Conservation (phyloP, 495 filamentous ascomycete species). For the Tuber borchii region DNA sequence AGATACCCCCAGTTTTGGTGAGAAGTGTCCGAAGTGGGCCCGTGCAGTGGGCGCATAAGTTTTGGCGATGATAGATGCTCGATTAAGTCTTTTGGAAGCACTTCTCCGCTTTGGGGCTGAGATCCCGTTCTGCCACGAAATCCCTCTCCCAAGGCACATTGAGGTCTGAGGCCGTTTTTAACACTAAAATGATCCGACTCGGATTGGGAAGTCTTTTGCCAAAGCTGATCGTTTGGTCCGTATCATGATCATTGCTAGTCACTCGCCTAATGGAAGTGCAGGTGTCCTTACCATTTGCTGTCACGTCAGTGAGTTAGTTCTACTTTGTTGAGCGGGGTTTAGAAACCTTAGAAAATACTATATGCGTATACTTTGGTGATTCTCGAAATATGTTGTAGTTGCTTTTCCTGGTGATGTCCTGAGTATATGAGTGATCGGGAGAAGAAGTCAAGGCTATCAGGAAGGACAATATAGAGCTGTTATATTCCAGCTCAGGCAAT, state of each 20-base stretch:
- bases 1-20: not conserved
- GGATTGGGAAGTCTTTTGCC: not conserved
- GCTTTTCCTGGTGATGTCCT: not conserved
- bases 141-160: not conserved
- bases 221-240: not conserved
- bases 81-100: not conserved
- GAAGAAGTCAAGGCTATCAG: not conserved
- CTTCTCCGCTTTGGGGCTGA: not conserved
- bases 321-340: not conserved
- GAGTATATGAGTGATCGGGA: constrained; percentile 5
- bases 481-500: not conserved
- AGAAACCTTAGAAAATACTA: not conserved
- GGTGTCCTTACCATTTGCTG: not conserved
- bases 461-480: not conserved
- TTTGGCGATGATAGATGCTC: not conserved
- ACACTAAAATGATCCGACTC: not conserved
- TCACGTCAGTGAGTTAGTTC: not conserved
- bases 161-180: not conserved
- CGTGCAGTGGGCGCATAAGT: not conserved
- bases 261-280: not conserved
- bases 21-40: not conserved
- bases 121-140: not conserved
- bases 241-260: not conserved
- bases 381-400: not conserved
- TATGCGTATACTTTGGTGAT: not conserved